phyloP scores from a whole-genome alignment of 306 rosid species.

The Abrus precatorius region DNA sequence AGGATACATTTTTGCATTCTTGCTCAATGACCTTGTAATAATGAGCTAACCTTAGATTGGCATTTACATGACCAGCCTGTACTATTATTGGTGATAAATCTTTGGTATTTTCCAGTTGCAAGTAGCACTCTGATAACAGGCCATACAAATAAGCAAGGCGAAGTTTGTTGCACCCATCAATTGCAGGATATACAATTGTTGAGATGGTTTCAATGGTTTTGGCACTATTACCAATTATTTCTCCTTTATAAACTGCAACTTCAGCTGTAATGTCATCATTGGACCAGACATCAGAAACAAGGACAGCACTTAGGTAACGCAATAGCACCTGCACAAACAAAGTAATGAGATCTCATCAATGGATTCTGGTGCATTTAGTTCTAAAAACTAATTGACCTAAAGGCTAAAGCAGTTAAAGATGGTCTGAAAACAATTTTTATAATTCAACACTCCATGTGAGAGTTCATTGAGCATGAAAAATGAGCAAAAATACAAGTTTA shows the following conservation, averaged over 20 bases:
- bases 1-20: conserved; percentile 78
- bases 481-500: conserved; percentile 36
- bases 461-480: conserved; percentile 29
- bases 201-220: conserved; percentile 77
- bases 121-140: conserved; percentile 85
- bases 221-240: conserved; percentile 64
- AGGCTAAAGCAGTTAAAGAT: conserved; percentile 21
- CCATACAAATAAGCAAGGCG: conserved; percentile 83
- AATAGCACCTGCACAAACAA: conserved; percentile 78
- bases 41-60: conserved; percentile 63
- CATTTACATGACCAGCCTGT: conserved; percentile 61
- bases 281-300: conserved; percentile 88
- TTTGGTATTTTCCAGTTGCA: conserved; percentile 69
- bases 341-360: conserved; percentile 29
- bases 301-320: conserved; percentile 72
- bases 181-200: conserved; percentile 76
- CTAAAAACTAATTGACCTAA: conserved; percentile 38
- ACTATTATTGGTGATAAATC: conserved; percentile 55
- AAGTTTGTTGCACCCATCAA: conserved; percentile 85
- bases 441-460: conserved; percentile 32
- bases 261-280: conserved; percentile 85
- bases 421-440: conserved; percentile 8
- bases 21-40: conserved; percentile 77
- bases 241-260: conserved; percentile 70
- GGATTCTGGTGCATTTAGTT: not conserved